Conservation (phyloP, 2,329 filamentous ascomycete genomes). For the Emmonsiellopsis sp. region DNA sequence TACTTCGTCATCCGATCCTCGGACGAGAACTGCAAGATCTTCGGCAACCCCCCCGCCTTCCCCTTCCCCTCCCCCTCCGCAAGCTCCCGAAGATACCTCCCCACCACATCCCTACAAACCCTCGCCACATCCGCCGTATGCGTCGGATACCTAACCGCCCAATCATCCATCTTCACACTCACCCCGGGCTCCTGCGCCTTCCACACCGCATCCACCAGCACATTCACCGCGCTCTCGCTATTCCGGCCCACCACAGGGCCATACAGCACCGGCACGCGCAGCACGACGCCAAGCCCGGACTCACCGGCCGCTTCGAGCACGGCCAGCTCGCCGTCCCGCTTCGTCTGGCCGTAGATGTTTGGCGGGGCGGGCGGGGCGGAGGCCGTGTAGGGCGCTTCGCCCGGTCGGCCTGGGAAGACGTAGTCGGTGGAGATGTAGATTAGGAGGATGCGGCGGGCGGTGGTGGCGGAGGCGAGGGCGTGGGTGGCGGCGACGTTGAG, state of each 20-base stretch:
- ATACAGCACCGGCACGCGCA: constrained; percentile 78
- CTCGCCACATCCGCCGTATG: constrained; percentile 80
- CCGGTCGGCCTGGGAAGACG: constrained; percentile 65
- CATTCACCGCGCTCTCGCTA: constrained; percentile 73
- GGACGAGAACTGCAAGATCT: constrained; percentile 72
- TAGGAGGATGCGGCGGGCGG: constrained; percentile 39
- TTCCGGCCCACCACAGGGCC: constrained; percentile 48
- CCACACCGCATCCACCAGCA: constrained; percentile 66
- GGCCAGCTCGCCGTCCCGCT: constrained; percentile 60
- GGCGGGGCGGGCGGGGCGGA: constrained; percentile 57
- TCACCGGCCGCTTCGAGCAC: constrained; percentile 52
- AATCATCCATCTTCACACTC: constrained; percentile 72
- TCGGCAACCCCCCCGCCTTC: constrained; percentile 48
- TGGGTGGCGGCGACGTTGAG: constrained; percentile 67
- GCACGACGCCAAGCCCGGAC: constrained; percentile 53
- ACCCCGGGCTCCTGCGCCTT: constrained; percentile 55
- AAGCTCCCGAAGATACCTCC: constrained; percentile 50
- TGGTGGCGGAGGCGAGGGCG: constrained; percentile 57
- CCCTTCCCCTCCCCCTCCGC: constrained; percentile 30
- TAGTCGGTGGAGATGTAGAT: constrained; percentile 67
- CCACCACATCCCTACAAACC: constrained; percentile 64
- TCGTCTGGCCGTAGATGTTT: constrained; percentile 71
- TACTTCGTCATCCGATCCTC: constrained; percentile 85
- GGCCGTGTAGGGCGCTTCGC: constrained; percentile 74
- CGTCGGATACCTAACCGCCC: constrained; percentile 74